Evolutionary conservation across 2,329 filamentous ascomycete genomes (phyloP), one percentile per base, ranked within the genome.

Genomic region (Davidsoniella australis): DNA sequence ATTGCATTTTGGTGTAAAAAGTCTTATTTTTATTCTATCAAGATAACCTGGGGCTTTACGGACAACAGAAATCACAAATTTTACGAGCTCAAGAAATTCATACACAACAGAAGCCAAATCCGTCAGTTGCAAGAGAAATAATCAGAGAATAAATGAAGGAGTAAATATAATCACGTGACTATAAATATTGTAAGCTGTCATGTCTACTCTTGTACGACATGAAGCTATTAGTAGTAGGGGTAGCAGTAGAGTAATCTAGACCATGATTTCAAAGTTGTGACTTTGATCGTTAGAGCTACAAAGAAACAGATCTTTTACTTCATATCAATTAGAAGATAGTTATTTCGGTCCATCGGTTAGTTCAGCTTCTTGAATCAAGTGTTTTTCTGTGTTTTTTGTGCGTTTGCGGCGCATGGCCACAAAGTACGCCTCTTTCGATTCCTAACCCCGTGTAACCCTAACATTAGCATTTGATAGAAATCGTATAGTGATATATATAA

Each of bases 361-460:
- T 12, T 33, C 29, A 10, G 29, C 8, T 33, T 10, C 9, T 20
- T 17, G 14, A 12, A 40, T 16, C 38, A 20, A 40, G 38, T 40
- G 38, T 16, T 43, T 18, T 41, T 48, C 12, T 44, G 47, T 29
- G 44, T 24, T 47, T 16, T 23, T 20, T 37, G 39, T 46, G 16
- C 57, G 59, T 60, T 81, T 89, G 55, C 86, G 75, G 53, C 72
- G 69, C 51, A 95, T 62, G 0, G 80, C 87, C 43, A 96, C 80
- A 60, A 95, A 93, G 59, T 82, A 96, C 2, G 80, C 73, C 63
- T 96, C 91, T 61, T 78, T 85, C 1, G 83, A 88, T 68, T 85
- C 82, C 83, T 87, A 48, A 17, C 8, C 8, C 20, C 9, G 7
- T 37, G 29, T 41, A 37, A 26, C 26, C 50, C 42, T 51, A 52